Evolutionary conservation across 2,329 filamentous ascomycete species (phyloP), one percentile per base, ranked within the genome.

Genomic region (Ampelomyces quisqualis): DNA sequence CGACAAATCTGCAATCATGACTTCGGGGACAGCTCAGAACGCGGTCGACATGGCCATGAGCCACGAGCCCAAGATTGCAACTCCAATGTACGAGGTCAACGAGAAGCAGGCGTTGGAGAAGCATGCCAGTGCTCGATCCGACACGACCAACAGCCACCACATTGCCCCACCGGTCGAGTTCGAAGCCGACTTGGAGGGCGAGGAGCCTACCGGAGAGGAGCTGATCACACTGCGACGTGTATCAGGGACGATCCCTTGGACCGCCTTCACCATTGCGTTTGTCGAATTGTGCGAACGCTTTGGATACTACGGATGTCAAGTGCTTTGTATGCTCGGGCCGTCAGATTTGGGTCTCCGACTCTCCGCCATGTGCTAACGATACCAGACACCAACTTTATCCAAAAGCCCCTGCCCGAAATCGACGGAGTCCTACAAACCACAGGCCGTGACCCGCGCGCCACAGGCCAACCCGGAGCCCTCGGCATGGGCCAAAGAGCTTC

Each of bases 211-310:
- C 5, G 77, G 79, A 21, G 81, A 85, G 60, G 82, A 86, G 47
- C 65, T 81, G 45, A 62, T 50, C 10, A 82, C 79, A 0, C 76
- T 86, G n/a, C 77, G 74, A 34, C 79, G 81, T 56, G 77, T 86
- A 15, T 79, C 81, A 9, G 82, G 80, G 51, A 75, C 75, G 58
- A 79, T 89, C 46, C 81, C 82, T 34, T 82, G 77, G 76, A 71
- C 76, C 39, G 78, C 84, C 43, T 89, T 81, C 69, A 82, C 81
- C 18, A 79, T 90, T 44, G 84, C 83, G 33, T 81, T 88, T 47
- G 80, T 86, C 44, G 86, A 90, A 68, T 71, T 88, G 41, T 86
- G 82, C 70, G 86, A 90, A 70, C 82, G 85, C 34, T 88, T 87
- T 70, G 85, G 82, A 10, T 90, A 88, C 77, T 88, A 89, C 59